Evolutionary conservation across 768 basidiomycete species (phyloP).

Genomic region (Podaxis sp.): DNA sequence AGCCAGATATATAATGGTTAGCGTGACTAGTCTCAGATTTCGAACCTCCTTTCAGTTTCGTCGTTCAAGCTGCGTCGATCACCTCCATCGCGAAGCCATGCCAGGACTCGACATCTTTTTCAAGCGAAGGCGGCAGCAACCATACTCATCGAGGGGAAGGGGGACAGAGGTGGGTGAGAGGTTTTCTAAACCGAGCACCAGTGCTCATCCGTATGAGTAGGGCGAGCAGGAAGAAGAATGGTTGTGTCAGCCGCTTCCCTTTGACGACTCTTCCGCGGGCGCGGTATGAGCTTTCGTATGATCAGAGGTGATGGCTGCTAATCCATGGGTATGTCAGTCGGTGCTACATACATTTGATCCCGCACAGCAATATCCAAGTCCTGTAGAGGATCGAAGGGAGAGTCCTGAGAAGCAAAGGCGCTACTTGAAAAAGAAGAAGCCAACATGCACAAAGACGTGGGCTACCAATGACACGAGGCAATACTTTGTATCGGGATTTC

Average conservation of each 20-base stretch:
- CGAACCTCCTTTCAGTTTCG: neutral
- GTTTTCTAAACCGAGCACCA: neutral
- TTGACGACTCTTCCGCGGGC: neutral
- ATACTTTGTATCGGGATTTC: neutral
- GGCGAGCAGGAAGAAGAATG: conserved; percentile 1
- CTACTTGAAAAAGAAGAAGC: conserved; percentile 3
- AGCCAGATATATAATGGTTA: neutral
- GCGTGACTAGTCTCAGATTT: neutral
- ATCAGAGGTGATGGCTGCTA: neutral
- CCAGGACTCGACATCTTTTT: neutral
- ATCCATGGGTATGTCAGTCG: neutral
- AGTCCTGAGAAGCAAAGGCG: neutral
- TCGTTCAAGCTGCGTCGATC: neutral
- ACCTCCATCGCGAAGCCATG: neutral
- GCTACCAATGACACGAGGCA: neutral
- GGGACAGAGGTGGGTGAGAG: conserved; percentile 1
- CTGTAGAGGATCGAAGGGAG: neutral
- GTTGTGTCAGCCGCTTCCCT: neutral
- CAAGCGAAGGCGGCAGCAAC: neutral
- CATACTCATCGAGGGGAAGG: neutral
- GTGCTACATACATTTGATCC: neutral
- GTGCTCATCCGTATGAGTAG: neutral
- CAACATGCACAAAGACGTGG: neutral
- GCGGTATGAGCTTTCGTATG: neutral
- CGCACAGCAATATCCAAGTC: neutral